Evolutionary conservation across 805 yeast genomes (phyloP).

Genomic region (Saccharomycopsis sp.): DNA sequence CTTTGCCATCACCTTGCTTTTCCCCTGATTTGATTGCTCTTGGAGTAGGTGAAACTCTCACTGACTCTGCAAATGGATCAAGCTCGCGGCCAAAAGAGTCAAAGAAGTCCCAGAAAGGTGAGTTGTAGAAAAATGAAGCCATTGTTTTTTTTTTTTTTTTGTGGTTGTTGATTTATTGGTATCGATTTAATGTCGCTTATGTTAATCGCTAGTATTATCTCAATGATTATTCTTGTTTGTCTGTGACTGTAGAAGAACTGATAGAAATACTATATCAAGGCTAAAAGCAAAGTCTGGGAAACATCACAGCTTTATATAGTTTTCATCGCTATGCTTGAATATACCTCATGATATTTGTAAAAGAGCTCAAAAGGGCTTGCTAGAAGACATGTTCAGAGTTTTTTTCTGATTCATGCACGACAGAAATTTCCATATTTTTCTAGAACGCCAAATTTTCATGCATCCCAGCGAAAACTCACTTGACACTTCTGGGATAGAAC

Average conservation of each 20-base stretch:
- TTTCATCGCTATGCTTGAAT: background rate
- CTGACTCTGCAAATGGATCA: conserved; percentile 22
- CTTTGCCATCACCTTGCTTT: background rate
- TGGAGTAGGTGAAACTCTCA: background rate
- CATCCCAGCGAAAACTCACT: background rate
- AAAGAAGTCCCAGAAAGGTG: conserved; percentile 40
- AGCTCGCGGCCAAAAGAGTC: conserved; percentile 39
- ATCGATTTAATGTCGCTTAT: no score
- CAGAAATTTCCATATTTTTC: background rate
- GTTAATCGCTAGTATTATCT: no score
- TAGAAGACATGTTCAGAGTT: background rate
- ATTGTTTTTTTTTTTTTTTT: background rate
- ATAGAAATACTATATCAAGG: background rate
- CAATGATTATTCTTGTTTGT: no score
- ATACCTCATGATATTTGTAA: background rate
- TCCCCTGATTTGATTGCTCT: background rate
- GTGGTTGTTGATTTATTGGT: no score
- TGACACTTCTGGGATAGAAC: no score
- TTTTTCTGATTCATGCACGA: background rate
- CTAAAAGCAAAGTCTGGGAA: background rate
- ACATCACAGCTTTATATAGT: background rate
- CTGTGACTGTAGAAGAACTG: no score
- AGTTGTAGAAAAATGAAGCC: conserved; percentile 21
- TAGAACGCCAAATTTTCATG: background rate
- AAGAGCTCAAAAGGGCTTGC: background rate